phyloP scores from a whole-genome alignment of 106 monocot species.

The Dendrobium chrysotoxum region DNA sequence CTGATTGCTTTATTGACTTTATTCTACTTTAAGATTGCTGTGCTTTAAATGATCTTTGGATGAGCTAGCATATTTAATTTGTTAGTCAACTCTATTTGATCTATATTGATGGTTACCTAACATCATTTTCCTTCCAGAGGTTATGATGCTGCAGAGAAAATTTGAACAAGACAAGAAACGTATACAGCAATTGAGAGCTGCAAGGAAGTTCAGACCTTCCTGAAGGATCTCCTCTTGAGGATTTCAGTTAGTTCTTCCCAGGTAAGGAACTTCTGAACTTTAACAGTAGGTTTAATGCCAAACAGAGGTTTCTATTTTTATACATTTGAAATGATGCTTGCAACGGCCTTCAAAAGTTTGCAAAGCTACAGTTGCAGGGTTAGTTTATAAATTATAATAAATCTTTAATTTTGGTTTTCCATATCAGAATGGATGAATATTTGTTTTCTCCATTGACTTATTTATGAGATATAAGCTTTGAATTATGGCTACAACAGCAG shows the following conservation, averaged over 20 bases:
- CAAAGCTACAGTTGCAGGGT: no score
- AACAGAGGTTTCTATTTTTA: no score
- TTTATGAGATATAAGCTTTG: no score
- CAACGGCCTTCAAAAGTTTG: no score
- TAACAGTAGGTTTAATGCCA: background rate
- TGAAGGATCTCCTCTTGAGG: conserved; percentile 1
- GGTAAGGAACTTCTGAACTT: background rate
- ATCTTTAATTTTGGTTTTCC: no score
- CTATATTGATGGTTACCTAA: background rate
- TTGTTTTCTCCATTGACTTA: no score
- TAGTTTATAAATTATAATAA: no score
- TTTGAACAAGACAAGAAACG: conserved; percentile 84
- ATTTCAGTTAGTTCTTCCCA: background rate
- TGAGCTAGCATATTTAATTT: background rate
- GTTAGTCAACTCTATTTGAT: background rate
- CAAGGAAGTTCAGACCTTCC: conserved; percentile 83
- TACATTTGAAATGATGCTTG: no score
- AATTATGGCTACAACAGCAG: no score
- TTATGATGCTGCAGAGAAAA: conserved; percentile 71
- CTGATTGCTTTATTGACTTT: no score
- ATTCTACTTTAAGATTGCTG: background rate
- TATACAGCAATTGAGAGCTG: conserved; percentile 70
- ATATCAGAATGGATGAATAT: no score
- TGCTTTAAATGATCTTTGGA: background rate
- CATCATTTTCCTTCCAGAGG: conserved; percentile 33